These are phyloP conservation scores for Russula abietina DNA, from an alignment of 768 basidiomycete genomes.

Conservation along the genomic window DNA sequence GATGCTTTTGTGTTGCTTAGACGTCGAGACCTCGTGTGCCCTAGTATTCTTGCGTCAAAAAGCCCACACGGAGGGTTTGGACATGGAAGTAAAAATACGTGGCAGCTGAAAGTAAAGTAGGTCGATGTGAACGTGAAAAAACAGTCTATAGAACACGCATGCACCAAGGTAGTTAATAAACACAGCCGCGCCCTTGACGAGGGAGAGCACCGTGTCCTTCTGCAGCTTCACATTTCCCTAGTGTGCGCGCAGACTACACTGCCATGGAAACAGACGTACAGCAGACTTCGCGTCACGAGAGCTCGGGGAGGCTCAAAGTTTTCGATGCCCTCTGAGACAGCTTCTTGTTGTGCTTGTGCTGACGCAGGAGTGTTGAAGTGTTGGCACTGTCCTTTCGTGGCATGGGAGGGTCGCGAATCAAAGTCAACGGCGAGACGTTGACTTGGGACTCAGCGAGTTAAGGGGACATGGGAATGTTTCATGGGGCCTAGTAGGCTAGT, in stretches of 20 bases:
- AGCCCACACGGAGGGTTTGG: not conserved
- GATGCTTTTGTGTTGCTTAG: constrained; percentile 82
- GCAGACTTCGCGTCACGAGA: constrained; percentile 73
- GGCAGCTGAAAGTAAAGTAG: constrained; percentile 8
- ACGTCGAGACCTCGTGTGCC: constrained; percentile 82
- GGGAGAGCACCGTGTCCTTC: constrained; percentile 80
- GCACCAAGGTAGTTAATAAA: constrained; percentile 91
- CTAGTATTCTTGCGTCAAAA: constrained; percentile 36
- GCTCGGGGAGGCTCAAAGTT: constrained; percentile 85
- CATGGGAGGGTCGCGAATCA: constrained; percentile 37
- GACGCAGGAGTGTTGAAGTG: constrained; percentile 49
- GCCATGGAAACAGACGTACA: constrained; percentile 39
- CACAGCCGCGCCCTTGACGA: constrained; percentile 85
- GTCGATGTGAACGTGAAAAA: not conserved
- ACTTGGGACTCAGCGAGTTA: too few relatives aligned
- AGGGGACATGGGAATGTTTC: too few relatives aligned
- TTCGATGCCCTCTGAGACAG: constrained; percentile 79
- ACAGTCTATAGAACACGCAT: constrained; percentile 28
- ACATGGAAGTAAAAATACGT: constrained; percentile 31
- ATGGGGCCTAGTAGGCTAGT: too few relatives aligned
- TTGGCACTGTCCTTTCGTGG: constrained; percentile 60
- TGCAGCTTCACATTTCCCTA: constrained; percentile 61
- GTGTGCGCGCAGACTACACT: not conserved
- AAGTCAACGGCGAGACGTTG: not conserved
- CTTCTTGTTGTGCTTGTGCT: constrained; percentile 74